These are phyloP conservation scores for Hypoxylon sp. DNA, from an alignment of 2,329 filamentous ascomycete species.

Conservation along the genomic window DNA sequence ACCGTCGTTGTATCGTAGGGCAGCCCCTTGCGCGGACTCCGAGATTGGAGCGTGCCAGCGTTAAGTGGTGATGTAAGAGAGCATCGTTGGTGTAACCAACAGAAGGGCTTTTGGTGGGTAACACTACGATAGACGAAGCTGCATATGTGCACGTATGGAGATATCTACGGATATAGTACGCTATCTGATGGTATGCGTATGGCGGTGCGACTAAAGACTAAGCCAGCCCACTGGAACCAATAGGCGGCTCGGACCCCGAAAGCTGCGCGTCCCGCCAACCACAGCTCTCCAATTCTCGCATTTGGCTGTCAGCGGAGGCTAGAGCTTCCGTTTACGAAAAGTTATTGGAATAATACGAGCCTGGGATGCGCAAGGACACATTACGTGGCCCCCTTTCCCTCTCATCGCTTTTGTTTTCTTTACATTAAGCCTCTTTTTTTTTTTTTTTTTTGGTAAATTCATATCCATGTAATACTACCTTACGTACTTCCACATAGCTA, in stretches of 20 bases:
- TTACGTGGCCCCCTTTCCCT: neutral
- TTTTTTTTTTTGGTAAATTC: neutral
- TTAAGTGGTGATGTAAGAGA: neutral
- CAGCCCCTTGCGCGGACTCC: neutral
- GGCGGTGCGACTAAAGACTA: constrained; percentile 9
- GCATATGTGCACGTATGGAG: no score
- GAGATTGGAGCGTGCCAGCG: neutral
- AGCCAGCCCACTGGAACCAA: neutral
- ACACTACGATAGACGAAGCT: neutral
- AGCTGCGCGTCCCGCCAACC: constrained; percentile 16
- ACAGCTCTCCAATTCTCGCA: constrained; percentile 23
- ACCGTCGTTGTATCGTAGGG: neutral
- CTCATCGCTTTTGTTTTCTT: neutral
- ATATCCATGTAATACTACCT: neutral
- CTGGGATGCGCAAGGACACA: constrained; percentile 18
- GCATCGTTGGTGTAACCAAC: neutral
- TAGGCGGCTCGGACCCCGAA: neutral
- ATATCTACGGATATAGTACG: no score
- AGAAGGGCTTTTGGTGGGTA: neutral
- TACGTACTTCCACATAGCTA: no score
- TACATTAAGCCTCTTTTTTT: neutral
- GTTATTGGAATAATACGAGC: constrained; percentile 5
- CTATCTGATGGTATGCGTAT: no score
- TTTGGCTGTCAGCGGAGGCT: constrained; percentile 24
- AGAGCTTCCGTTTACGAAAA: constrained; percentile 22